Evolutionary conservation across 1,284 basidiomycete species (phyloP).

Genomic region (Tremellales sp.): DNA sequence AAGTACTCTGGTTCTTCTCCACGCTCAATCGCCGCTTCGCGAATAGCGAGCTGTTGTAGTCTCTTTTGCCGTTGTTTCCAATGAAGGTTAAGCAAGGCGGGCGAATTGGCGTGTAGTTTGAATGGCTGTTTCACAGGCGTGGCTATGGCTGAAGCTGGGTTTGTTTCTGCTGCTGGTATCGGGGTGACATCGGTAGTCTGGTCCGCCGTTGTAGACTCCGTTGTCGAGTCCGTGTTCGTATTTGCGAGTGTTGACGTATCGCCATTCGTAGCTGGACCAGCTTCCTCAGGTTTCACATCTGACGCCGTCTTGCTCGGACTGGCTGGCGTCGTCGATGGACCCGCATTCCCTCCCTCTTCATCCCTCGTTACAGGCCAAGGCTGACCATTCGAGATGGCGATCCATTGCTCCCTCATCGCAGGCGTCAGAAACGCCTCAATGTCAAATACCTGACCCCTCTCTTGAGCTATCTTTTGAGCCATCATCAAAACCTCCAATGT

Average conservation of each 20-base stretch:
- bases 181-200: not conserved
- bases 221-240: no score
- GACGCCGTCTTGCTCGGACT: no score
- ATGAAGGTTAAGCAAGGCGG: constrained; percentile 17
- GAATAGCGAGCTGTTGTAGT: constrained; percentile 14
- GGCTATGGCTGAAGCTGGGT: not conserved
- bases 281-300: no score
- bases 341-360: not conserved
- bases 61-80: constrained; percentile 26
- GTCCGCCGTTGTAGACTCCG: no score
- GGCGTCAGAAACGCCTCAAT: constrained; percentile 30
- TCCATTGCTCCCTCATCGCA: constrained; percentile 25
- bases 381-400: constrained; percentile 7
- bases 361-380: constrained; percentile 1
- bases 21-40: constrained; percentile 15
- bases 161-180: not conserved
- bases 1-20: constrained; percentile 8
- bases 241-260: no score
- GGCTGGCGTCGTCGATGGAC: no score
- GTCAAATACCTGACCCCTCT: constrained; percentile 31
- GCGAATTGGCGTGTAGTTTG: not conserved
- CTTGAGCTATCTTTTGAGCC: constrained; percentile 29
- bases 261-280: no score
- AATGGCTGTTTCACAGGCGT: not conserved
- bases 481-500: constrained; percentile 26